A percentile compares a stretch with the other conserved stretches of the same genome.
Evolutionary conservation across 2,329 filamentous ascomycete species (phyloP).

Genomic region (Penicillium sp.): DNA sequence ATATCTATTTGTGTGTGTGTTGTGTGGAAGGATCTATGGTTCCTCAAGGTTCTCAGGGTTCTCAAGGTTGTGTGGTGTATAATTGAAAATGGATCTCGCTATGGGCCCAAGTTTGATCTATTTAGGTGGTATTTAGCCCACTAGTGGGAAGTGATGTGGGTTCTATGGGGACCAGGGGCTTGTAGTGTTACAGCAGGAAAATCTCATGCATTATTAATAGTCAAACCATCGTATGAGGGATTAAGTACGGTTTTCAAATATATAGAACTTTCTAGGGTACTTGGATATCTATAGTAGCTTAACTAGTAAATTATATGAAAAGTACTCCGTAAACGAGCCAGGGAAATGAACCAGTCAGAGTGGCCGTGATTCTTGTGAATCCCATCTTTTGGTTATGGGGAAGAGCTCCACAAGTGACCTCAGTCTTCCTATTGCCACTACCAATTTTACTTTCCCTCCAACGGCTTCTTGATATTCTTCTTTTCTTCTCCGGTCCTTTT

Average conservation of each 20-base stretch:
- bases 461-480: conserved; percentile 9
- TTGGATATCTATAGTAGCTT: no score
- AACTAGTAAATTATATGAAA: no score
- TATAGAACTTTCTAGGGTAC: no score
- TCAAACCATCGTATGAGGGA: not conserved
- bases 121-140: not conserved
- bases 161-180: not conserved
- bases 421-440: conserved; percentile 15
- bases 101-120: not conserved
- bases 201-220: not conserved
- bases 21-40: not conserved
- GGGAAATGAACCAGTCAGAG: conserved; percentile 6
- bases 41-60: not conserved
- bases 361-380: not conserved
- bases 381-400: not conserved
- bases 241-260: not conserved
- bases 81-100: not conserved
- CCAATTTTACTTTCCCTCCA: conserved; percentile 5
- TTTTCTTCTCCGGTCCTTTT: conserved; percentile 17
- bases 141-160: not conserved
- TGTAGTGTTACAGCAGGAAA: not conserved
- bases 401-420: conserved; percentile 8
- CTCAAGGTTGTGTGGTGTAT: not conserved
- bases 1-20: not conserved
- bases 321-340: no score